Conservation (phyloP, 192 early-diverging fungal species). For the Podila epigama region DNA sequence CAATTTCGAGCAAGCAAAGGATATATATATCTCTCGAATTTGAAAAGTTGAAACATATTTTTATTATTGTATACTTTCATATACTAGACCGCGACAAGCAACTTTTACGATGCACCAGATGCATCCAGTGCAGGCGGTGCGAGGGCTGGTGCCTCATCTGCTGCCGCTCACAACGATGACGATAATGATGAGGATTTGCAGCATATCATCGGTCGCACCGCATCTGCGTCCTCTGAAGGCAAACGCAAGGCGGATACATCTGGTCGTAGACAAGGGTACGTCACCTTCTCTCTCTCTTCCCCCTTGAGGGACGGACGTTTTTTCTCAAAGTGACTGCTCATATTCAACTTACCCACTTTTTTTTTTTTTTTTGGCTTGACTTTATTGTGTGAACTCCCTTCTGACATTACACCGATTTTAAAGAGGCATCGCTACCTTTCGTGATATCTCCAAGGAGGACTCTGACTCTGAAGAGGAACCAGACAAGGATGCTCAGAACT, state of each 20-base stretch:
- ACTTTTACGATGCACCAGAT: conserved; percentile 68
- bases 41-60: not conserved
- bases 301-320: not conserved
- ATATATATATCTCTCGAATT: too few species aligned
- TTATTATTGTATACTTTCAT: too few species aligned
- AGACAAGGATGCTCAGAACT: conserved; percentile 71
- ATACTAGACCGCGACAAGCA: conserved; percentile 68
- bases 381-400: too few species aligned
- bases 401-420: too few species aligned
- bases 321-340: not conserved
- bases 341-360: not conserved
- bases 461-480: conserved; percentile 46
- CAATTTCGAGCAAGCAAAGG: not conserved
- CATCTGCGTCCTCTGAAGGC: conserved; percentile 12
- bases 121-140: conserved; percentile 4
- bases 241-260: conserved; percentile 30
- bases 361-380: not conserved
- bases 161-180: conserved; percentile 49
- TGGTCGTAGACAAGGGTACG: conserved; percentile 43
- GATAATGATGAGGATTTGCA: conserved; percentile 53
- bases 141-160: not conserved
- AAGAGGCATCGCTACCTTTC: conserved; percentile 57
- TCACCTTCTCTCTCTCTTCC: not conserved
- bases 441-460: conserved; percentile 46
- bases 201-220: conserved; percentile 8